phyloP scores from a whole-genome alignment of 768 basidiomycete species.

The Calocybe indica region DNA sequence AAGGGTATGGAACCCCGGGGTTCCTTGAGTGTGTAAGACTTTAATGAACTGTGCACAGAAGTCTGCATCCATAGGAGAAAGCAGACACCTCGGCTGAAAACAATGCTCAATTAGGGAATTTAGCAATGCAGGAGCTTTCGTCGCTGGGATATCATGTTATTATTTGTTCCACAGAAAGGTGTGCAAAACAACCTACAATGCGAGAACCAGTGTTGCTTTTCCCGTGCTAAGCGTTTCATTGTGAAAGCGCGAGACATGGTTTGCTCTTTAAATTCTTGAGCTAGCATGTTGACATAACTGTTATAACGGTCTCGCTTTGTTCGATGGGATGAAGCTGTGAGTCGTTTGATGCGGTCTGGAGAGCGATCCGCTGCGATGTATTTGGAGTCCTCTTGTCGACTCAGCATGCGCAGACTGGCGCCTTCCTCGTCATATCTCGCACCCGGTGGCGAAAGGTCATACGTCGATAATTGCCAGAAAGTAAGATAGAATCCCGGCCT shows the following conservation, averaged over 20 bases:
- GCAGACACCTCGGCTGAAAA: constrained; percentile 82
- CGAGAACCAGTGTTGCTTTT: constrained; percentile 82
- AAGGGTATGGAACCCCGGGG: constrained; percentile 82
- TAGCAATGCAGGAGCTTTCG: constrained; percentile 45
- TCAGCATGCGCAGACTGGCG: constrained; percentile 50
- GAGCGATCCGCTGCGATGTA: constrained; percentile 67
- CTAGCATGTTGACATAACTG: constrained; percentile 48
- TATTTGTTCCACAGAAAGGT: neutral
- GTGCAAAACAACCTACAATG: constrained; percentile 34
- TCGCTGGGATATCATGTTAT: constrained; percentile 20
- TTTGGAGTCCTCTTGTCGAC: constrained; percentile 62
- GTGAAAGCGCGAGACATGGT: constrained; percentile 67
- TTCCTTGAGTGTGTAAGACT: constrained; percentile 82
- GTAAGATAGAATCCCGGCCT: constrained; percentile 92
- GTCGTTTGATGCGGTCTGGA: constrained; percentile 53
- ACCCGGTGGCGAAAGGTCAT: constrained; percentile 79
- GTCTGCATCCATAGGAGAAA: constrained; percentile 97
- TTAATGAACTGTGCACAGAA: constrained; percentile 91
- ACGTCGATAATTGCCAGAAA: constrained; percentile 94
- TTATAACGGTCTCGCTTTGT: constrained; percentile 62
- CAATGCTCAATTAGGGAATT: constrained; percentile 81
- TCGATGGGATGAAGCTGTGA: constrained; percentile 52
- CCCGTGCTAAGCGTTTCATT: constrained; percentile 67
- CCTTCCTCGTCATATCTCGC: constrained; percentile 78
- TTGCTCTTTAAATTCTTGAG: constrained; percentile 74